Evolutionary conservation across 202 grass and related monocot species (phyloP).

Genomic region (Cymbopogon flexuosus): DNA sequence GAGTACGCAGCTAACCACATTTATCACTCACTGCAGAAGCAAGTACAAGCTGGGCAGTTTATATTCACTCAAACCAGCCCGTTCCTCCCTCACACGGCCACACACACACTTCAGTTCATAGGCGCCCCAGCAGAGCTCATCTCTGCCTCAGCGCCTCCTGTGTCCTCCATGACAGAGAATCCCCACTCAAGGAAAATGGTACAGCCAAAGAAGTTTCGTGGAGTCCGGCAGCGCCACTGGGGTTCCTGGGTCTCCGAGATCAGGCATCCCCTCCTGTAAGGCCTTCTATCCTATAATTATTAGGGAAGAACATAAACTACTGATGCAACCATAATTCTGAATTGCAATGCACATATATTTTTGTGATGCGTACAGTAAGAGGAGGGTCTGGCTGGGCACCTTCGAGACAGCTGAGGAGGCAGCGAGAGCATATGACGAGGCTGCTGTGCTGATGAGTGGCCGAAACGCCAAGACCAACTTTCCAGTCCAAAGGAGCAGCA

Average conservation of each 20-base stretch:
- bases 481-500: slow-evolving; percentile 50
- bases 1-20: slow-evolving; percentile 39
- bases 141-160: slow-evolving; percentile 10
- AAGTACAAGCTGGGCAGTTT: slow-evolving; percentile 58
- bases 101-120: slow-evolving; percentile 34
- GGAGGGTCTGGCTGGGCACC: slow-evolving; percentile 98
- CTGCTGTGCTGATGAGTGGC: slow-evolving; percentile 89
- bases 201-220: slow-evolving; percentile 97
- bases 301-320: background rate
- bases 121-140: slow-evolving; percentile 25
- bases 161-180: slow-evolving; percentile 37
- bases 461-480: slow-evolving; percentile 99
- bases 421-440: slow-evolving; percentile 89
- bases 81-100: slow-evolving; percentile 36
- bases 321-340: slow-evolving; percentile 1
- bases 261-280: slow-evolving; percentile 96
- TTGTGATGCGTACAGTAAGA: slow-evolving; percentile 55
- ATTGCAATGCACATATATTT: slow-evolving; percentile 13
- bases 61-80: slow-evolving; percentile 54
- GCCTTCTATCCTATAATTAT: slow-evolving; percentile 14
- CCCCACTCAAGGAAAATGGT: slow-evolving; percentile 52
- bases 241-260: slow-evolving; percentile 99
- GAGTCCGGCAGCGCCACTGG: slow-evolving; percentile 99
- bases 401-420: slow-evolving; percentile 97
- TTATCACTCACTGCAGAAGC: slow-evolving; percentile 36